Percentiles rank a stretch among this genome's conserved stretches.
Evolutionary conservation across 495 filamentous ascomycete genomes (phyloP).

Genomic region (Penicillium canescens): DNA sequence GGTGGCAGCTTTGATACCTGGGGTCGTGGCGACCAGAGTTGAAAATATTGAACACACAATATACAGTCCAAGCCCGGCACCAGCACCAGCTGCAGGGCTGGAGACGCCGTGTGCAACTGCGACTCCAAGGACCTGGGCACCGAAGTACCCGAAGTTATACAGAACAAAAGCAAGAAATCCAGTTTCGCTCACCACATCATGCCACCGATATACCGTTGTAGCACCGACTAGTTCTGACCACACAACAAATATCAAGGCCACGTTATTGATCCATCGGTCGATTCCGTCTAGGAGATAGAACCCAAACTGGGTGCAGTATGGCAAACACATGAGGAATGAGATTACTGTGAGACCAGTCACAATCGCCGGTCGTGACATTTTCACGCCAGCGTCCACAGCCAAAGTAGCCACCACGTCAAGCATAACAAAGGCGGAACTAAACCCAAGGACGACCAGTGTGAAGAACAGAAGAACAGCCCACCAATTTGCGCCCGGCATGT

Average conservation of each 20-base stretch:
- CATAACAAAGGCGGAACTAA: slow-evolving; percentile 29
- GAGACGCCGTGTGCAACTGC: slow-evolving; percentile 28
- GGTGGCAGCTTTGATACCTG: slow-evolving; percentile 18
- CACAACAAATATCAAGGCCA: slow-evolving; percentile 27
- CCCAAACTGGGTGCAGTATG: slow-evolving; percentile 28
- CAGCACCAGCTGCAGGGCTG: slow-evolving; percentile 26
- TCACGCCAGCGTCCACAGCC: slow-evolving; percentile 20
- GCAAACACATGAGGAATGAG: slow-evolving; percentile 28
- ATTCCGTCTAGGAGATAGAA: slow-evolving; percentile 27
- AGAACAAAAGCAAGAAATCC: slow-evolving; percentile 26
- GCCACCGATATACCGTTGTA: slow-evolving; percentile 28
- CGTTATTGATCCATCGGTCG: slow-evolving; percentile 30
- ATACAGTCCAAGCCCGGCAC: slow-evolving; percentile 27
- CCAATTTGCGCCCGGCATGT: slow-evolving; percentile 42
- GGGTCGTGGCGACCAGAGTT: slow-evolving; percentile 22
- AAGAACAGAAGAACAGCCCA: slow-evolving; percentile 40
- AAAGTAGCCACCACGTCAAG: slow-evolving; percentile 25
- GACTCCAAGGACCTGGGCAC: slow-evolving; percentile 34
- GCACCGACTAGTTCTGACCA: slow-evolving; percentile 26
- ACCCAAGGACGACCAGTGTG: slow-evolving; percentile 31
- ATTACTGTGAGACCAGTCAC: slow-evolving; percentile 22
- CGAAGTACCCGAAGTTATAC: slow-evolving; percentile 39
- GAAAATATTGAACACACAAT: slow-evolving; percentile 13
- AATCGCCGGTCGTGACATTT: slow-evolving; percentile 21
- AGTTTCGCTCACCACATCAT: slow-evolving; percentile 31